Evolutionary conservation across 257 asterid species (phyloP).

Genomic region (Solanum acaule): DNA sequence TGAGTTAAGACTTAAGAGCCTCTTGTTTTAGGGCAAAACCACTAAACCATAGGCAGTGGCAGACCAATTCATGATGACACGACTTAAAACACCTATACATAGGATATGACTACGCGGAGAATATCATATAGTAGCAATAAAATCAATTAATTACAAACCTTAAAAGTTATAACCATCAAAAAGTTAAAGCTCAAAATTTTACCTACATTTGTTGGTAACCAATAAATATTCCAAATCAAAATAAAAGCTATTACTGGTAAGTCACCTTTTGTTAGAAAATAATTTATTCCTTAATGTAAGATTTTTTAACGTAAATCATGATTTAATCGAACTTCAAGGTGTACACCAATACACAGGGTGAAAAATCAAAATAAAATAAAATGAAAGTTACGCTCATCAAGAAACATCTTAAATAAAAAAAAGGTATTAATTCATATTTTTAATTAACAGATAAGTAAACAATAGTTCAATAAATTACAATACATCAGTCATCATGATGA

Average conservation of each 20-base stretch:
- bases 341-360: fast-evolving
- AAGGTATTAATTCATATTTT: neutral
- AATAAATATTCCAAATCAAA: neutral
- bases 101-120: neutral
- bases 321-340: fast-evolving
- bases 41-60: neutral
- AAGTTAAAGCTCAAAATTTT: neutral
- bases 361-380: neutral
- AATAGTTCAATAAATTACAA: neutral
- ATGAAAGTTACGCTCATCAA: neutral
- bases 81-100: neutral
- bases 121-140: neutral
- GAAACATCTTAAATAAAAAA: neutral
- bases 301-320: fast-evolving
- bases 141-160: neutral
- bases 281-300: fast-evolving
- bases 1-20: neutral
- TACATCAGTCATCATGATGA: neutral
- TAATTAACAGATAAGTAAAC: neutral
- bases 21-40: neutral
- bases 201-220: neutral
- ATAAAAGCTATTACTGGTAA: neutral
- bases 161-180: neutral
- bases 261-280: fast-evolving
- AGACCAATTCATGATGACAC: neutral